Percentiles rank a stretch among this genome's conserved stretches.
phyloP scores from a whole-genome alignment of 805 yeast species.

The Teunomyces kruisii region DNA sequence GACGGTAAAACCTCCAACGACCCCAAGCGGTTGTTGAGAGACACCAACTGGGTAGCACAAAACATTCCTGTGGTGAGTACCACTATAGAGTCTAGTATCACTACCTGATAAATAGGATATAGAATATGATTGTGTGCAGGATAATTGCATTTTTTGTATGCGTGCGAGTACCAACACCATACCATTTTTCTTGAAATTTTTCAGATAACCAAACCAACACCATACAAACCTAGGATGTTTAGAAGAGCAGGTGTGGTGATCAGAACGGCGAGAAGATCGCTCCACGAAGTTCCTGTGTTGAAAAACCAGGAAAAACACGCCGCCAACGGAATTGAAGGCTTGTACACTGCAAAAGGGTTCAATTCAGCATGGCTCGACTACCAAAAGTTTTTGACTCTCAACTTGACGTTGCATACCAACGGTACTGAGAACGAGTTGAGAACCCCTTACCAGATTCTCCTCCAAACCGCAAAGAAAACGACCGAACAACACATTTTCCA shows the following conservation, averaged over 20 bases:
- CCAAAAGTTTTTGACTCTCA: slow-evolving; percentile 64
- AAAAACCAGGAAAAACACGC: slow-evolving; percentile 38
- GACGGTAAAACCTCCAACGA: slow-evolving; percentile 23
- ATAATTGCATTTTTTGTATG: background rate
- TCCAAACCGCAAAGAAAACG: slow-evolving; percentile 65
- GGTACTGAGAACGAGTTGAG: slow-evolving; percentile 82
- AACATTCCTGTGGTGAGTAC: slow-evolving; percentile 48
- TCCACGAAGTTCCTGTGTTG: slow-evolving; percentile 68
- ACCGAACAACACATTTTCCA: slow-evolving; percentile 74
- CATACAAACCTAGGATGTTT: slow-evolving; percentile 5
- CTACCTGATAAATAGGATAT: background rate
- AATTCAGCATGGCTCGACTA: slow-evolving; percentile 77
- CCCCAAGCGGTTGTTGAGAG: slow-evolving; percentile 59
- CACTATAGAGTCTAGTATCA: slow-evolving; percentile 11
- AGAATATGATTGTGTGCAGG: background rate
- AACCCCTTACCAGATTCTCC: slow-evolving; percentile 67
- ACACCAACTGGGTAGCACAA: slow-evolving; percentile 70
- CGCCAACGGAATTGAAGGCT: slow-evolving; percentile 57
- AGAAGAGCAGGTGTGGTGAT: slow-evolving; percentile 4
- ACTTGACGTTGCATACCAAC: slow-evolving; percentile 60
- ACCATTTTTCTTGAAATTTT: slow-evolving; percentile 9
- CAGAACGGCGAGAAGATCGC: slow-evolving; percentile 23
- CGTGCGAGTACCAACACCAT: background rate
- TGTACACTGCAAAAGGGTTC: slow-evolving; percentile 66
- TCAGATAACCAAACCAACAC: slow-evolving; percentile 6